These are phyloP conservation scores for Colletotrichum sp. DNA, from an alignment of 2,329 filamentous ascomycete species.

Conservation along the genomic window DNA sequence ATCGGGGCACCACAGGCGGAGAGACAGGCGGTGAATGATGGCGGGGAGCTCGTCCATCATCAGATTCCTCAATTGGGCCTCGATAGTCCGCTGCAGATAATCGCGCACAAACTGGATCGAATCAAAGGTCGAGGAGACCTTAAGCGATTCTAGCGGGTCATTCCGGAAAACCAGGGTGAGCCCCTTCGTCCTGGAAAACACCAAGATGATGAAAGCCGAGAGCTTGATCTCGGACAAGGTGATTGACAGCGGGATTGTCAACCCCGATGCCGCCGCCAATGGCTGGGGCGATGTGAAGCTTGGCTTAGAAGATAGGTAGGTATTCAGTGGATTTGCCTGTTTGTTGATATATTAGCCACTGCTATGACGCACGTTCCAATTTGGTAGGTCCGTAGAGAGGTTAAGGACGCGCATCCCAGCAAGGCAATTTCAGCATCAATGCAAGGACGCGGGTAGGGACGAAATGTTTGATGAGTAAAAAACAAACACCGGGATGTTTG, in stretches of 20 bases:
- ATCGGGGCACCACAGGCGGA: conserved; percentile 89
- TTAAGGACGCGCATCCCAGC: conserved; percentile 36
- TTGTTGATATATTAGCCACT: conserved; percentile 53
- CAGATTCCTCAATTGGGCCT: conserved; percentile 86
- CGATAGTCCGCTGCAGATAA: conserved; percentile 95
- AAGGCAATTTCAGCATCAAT: conserved; percentile 37
- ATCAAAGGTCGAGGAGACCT: conserved; percentile 98
- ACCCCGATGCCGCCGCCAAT: conserved; percentile 84
- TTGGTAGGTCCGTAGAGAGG: conserved; percentile 25
- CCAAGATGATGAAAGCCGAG: conserved; percentile 95
- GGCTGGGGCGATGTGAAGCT: conserved; percentile 92
- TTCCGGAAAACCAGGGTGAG: conserved; percentile 97
- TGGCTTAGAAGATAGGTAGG: conserved; percentile 90
- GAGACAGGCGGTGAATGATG: conserved; percentile 91
- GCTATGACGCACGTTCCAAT: conserved; percentile 36
- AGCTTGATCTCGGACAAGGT: conserved; percentile 95
- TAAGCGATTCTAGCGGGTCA: conserved; percentile 95
- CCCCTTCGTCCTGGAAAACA: conserved; percentile 97
- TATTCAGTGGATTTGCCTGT: conserved; percentile 93
- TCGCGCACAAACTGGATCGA: conserved; percentile 98
- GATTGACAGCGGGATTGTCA: conserved; percentile 98
- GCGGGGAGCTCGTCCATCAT: conserved; percentile 99
- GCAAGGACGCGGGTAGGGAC: conserved; percentile 25
- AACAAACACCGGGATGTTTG: conserved; percentile 12
- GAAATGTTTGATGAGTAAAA: conserved; percentile 17